Conservation (phyloP, 2,329 filamentous ascomycete species). For the Teratosphaeria viscida region DNA sequence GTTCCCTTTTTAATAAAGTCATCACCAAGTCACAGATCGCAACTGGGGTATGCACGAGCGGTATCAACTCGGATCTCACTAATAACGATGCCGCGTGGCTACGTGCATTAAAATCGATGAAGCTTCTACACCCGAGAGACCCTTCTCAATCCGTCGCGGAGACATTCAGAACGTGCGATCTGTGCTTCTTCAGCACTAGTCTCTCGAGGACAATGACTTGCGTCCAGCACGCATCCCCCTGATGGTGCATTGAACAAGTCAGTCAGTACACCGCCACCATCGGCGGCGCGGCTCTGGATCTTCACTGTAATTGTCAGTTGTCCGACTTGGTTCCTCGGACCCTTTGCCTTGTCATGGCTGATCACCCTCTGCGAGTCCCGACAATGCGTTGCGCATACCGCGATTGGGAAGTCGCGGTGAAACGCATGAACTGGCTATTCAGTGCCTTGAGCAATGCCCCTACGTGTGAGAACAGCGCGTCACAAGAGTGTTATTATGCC, state of each 20-base stretch:
- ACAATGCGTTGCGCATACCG: background rate
- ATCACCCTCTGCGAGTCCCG: background rate
- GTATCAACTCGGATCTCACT: background rate
- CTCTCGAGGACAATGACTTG: constrained; percentile 16
- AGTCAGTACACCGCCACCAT: constrained; percentile 4
- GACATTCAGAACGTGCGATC: constrained; percentile 13
- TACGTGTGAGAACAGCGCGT: constrained; percentile 1
- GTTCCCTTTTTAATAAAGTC: background rate
- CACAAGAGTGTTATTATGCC: background rate
- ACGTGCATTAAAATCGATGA: background rate
- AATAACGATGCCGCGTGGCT: background rate
- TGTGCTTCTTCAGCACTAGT: constrained; percentile 12
- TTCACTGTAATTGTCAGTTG: background rate
- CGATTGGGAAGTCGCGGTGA: background rate
- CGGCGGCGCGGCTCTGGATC: background rate
- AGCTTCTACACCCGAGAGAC: constrained; percentile 2
- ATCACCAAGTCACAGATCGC: background rate
- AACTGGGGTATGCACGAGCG: background rate
- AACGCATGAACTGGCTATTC: background rate
- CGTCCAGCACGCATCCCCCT: constrained; percentile 16
- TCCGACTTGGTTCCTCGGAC: background rate
- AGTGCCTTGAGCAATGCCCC: background rate
- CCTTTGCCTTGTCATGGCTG: background rate
- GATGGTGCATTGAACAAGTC: constrained; percentile 13
- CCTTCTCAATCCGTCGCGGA: background rate